phyloP scores from a whole-genome alignment of 345 rosid genomes.

The Eucalyptus lansdowneana region DNA sequence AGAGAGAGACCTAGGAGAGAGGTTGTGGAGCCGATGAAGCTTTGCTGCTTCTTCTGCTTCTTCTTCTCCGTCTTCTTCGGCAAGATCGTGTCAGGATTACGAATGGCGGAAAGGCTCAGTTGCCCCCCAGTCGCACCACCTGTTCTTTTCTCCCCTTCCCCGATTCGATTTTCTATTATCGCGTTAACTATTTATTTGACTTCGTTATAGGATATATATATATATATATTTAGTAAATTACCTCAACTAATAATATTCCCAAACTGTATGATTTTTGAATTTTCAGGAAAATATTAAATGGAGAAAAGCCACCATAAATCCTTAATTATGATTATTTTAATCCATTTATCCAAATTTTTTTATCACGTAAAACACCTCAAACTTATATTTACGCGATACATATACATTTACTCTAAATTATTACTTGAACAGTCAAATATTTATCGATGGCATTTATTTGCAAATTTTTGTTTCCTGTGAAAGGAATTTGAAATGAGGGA shows the following conservation, averaged over 20 bases:
- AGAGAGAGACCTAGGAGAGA: not conserved
- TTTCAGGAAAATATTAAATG: not conserved
- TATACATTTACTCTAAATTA: too few species aligned
- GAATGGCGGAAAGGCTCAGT: not conserved
- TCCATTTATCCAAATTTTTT: too few species aligned
- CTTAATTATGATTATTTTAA: too few species aligned
- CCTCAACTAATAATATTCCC: not conserved
- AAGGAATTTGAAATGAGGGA: too few species aligned
- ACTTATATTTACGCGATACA: rapidly evolving
- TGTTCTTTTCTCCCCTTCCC: not conserved
- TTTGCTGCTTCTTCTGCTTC: not conserved
- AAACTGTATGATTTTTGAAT: not conserved
- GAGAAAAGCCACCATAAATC: too few species aligned
- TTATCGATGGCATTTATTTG: too few species aligned
- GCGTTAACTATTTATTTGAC: not conserved
- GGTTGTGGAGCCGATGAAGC: not conserved
- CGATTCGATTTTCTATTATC: not conserved
- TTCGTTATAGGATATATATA: not conserved
- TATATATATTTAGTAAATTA: not conserved
- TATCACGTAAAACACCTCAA: too few species aligned
- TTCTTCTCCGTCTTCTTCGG: not conserved
- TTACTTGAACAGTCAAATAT: too few species aligned
- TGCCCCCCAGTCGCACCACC: not conserved
- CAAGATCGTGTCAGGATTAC: not conserved
- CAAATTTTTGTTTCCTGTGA: too few species aligned